Conservation (phyloP, 1,139 yeast genomes). For the Taphrina confusa region DNA sequence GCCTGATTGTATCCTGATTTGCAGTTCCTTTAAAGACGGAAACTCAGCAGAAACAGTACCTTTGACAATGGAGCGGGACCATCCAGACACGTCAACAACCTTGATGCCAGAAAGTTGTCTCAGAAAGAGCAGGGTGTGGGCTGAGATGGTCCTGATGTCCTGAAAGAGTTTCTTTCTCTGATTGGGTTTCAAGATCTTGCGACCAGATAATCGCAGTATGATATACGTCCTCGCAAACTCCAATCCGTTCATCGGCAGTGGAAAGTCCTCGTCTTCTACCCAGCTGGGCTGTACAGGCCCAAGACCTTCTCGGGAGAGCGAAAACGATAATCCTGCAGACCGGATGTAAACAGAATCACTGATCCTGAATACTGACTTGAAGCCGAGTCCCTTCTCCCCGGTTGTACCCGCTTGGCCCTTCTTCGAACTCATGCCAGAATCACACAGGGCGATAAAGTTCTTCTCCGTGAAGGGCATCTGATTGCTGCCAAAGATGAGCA, state of each 20-base stretch:
- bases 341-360: slow-evolving; percentile 5
- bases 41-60: background rate
- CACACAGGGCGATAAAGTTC: background rate
- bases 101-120: background rate
- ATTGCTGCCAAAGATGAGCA: background rate
- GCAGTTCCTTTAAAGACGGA: background rate
- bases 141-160: background rate
- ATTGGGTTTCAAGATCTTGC: background rate
- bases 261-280: background rate
- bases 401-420: background rate
- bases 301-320: background rate
- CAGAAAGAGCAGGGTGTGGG: background rate
- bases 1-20: background rate
- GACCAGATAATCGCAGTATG: background rate
- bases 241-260: background rate
- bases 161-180: background rate
- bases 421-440: slow-evolving; percentile 6
- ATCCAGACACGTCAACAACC: background rate
- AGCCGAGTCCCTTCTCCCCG: slow-evolving; percentile 1
- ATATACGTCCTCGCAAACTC: background rate
- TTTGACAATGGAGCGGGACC: background rate
- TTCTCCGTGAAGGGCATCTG: slow-evolving; percentile 4
- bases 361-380: background rate
- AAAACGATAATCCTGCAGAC: background rate
- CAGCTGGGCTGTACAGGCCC: background rate